A percentile compares a stretch with the other conserved stretches of the same genome.
These are phyloP conservation scores for Nectriaceae sp. DNA, from an alignment of 2,329 filamentous ascomycete species.

Conservation along the genomic window DNA sequence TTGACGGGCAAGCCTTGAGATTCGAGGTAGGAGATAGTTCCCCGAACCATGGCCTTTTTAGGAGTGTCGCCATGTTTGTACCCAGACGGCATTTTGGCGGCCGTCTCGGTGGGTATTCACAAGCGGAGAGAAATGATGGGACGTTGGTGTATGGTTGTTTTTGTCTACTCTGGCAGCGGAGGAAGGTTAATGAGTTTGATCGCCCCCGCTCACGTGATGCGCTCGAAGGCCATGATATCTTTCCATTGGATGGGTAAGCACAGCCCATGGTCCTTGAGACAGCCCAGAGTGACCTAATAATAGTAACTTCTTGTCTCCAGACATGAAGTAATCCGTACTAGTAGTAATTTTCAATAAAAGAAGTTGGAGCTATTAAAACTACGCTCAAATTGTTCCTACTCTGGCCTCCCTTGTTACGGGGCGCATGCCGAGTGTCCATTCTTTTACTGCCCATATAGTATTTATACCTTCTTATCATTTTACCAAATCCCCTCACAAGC, in stretches of 20 bases:
- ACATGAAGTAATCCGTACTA: too few relatives aligned
- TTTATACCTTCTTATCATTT: too few relatives aligned
- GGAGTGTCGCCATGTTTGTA: slow-evolving; percentile 40
- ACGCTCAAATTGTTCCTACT: too few relatives aligned
- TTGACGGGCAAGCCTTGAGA: slow-evolving; percentile 40
- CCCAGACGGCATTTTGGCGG: slow-evolving; percentile 29
- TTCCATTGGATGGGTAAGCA: background rate
- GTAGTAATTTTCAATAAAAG: too few relatives aligned
- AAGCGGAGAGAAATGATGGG: slow-evolving; percentile 25
- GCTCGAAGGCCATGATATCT: background rate
- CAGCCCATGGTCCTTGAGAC: background rate
- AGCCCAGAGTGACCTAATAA: background rate
- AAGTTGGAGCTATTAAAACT: too few relatives aligned
- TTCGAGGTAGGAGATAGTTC: slow-evolving; percentile 42
- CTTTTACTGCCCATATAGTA: too few relatives aligned
- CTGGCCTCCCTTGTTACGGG: too few relatives aligned
- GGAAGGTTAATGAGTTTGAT: background rate
- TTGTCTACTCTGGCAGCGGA: slow-evolving; percentile 28
- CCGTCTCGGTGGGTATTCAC: slow-evolving; percentile 7
- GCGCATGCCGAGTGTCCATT: too few relatives aligned
- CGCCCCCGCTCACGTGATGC: background rate
- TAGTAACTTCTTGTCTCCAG: background rate
- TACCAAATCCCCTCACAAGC: background rate
- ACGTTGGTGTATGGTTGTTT: slow-evolving; percentile 35
- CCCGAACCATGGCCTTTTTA: slow-evolving; percentile 41